Base-by-base conservation (phyloP, 768 basidiomycete species). In the Strobilomyces echinocephalus region DNA sequence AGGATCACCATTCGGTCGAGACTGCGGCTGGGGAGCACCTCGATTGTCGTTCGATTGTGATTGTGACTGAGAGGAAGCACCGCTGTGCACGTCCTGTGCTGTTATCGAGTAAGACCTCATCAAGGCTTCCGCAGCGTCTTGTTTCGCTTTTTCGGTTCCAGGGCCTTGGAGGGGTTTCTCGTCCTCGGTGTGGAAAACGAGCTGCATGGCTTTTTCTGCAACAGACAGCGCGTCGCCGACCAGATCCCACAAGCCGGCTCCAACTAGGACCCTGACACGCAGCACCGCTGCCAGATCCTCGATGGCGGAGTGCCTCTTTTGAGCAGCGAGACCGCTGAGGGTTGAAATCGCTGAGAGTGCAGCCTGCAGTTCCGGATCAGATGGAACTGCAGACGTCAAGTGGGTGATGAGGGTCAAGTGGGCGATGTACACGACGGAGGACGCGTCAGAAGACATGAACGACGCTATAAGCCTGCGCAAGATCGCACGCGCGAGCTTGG, bases 401-500 rank as follows among this genome's bases (percentile, higher is more conserved):
- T 76, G 68, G 0, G 75, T 70, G 43, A 88, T 79, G 40, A 80
- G 73, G 12, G 79, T 74, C 30, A 88, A 73, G 54, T 87, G 79
- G 1, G 80, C 73, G 9, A 70, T 62, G 56, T 88, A 87, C 5
- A 79, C 60, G 38, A 79, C 60, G 28, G 81, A 76, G 5, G 81
- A 79, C 1, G 82, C 76, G 55, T 83, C 79, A 9, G 73, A 67
- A 4, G 77, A 68, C 16, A 65, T 45, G 36, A 79, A 63, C n/a
- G 78, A 78, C 2, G 72, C 64, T 20, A 84, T 63, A 9, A 84
- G 74, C 33, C 80, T 79, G 28, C 79, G 79, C 36, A 89, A 69
- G 15, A 80, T 72, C 12, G 77, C 80, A 36, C 82, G 82, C 0
- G 84, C 80, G 56, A 79, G 80, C 65, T 84, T 87, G 6, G 73